Evolutionary conservation across 768 basidiomycete species (phyloP).

Genomic region (Chalciporus chontae): DNA sequence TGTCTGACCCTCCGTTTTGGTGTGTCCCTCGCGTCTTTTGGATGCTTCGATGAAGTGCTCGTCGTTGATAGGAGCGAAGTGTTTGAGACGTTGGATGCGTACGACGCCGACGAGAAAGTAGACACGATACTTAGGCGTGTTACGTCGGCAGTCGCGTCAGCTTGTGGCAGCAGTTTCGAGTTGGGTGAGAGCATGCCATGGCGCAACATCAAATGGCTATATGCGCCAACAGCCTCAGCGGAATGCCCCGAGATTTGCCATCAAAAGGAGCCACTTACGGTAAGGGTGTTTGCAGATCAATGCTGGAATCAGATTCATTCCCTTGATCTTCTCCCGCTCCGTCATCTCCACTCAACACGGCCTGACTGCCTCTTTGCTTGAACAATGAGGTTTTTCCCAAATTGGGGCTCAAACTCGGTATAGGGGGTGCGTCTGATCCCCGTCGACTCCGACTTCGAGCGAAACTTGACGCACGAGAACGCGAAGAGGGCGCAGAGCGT

Average conservation of each 20-base stretch:
- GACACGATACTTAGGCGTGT: constrained; percentile 27
- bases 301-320: constrained; percentile 56
- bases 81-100: constrained; percentile 25
- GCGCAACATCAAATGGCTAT: constrained; percentile 61
- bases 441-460: constrained; percentile 13
- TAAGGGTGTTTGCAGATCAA: constrained; percentile 66
- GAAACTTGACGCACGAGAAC: constrained; percentile 22
- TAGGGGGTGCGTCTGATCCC: constrained; percentile 8
- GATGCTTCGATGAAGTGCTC: constrained; percentile 26
- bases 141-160: constrained; percentile 3
- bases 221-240: background rate
- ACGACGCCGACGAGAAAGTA: constrained; percentile 22
- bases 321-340: constrained; percentile 29
- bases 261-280: constrained; percentile 45
- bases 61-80: constrained; percentile 21
- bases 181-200: constrained; percentile 64
- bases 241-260: background rate
- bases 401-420: constrained; percentile 8
- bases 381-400: background rate
- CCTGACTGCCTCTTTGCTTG: background rate
- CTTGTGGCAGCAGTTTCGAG: constrained; percentile 53
- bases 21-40: constrained; percentile 57
- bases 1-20: constrained; percentile 54
- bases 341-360: constrained; percentile 1
- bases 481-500: constrained; percentile 18